phyloP scores from a whole-genome alignment of 345 rosid genomes.

The Passiflora organensis region DNA sequence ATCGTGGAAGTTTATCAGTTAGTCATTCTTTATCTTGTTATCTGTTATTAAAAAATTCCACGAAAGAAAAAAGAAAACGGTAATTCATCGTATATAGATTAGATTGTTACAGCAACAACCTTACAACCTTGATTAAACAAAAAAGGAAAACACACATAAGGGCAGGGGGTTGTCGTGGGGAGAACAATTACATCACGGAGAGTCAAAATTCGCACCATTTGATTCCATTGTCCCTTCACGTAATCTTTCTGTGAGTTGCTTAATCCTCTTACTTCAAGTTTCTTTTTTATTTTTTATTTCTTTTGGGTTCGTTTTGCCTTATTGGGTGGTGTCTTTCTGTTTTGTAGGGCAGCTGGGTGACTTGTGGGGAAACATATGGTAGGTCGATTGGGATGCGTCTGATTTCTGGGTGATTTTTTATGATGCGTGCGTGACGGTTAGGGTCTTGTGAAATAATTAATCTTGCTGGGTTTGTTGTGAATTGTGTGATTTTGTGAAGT shows the following conservation, averaged over 20 bases:
- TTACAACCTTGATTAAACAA: background rate
- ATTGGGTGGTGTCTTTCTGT: background rate
- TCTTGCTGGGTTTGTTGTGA: slow-evolving; percentile 16
- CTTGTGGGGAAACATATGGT: slow-evolving; percentile 13
- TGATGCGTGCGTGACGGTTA: slow-evolving; percentile 20
- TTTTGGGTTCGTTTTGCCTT: background rate
- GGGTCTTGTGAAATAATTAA: slow-evolving; percentile 22
- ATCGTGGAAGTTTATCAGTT: slow-evolving; percentile 36
- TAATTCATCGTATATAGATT: background rate
- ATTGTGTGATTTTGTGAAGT: slow-evolving; percentile 19
- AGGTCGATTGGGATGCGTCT: slow-evolving; percentile 8
- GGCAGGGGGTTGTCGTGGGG: slow-evolving; percentile 47
- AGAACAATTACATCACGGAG: slow-evolving; percentile 28
- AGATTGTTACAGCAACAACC: background rate
- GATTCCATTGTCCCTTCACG: slow-evolving; percentile 46
- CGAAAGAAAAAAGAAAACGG: background rate
- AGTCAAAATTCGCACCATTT: slow-evolving; percentile 10
- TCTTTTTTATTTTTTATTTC: background rate
- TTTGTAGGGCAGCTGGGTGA: background rate
- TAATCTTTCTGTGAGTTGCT: slow-evolving; percentile 33
- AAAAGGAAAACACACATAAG: slow-evolving; percentile 5
- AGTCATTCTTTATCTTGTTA: slow-evolving; percentile 16
- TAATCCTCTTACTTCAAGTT: slow-evolving; percentile 8
- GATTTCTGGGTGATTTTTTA: slow-evolving; percentile 10
- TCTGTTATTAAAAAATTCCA: background rate